Evolutionary conservation across 805 yeast genomes (phyloP).

Genomic region (Hagleromyces aurorensis): DNA sequence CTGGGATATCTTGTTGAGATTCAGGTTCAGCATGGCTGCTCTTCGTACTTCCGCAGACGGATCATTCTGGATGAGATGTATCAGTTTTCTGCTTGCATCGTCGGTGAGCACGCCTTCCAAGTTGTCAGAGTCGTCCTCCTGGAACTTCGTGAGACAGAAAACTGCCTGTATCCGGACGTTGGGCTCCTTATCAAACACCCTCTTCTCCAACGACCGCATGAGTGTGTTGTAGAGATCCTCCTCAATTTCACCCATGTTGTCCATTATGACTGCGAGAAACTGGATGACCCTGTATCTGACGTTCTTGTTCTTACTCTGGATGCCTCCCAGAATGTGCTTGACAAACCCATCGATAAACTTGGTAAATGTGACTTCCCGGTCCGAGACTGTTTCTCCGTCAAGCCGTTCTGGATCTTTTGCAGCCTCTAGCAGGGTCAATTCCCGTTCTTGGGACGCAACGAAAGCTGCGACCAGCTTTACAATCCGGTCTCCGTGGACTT

Average conservation of each 20-base stretch:
- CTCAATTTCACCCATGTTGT: slow-evolving; percentile 66
- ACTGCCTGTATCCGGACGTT: slow-evolving; percentile 78
- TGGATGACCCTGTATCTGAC: slow-evolving; percentile 80
- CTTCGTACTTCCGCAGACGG: slow-evolving; percentile 83
- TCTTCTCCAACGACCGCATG: slow-evolving; percentile 48
- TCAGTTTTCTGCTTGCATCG: slow-evolving; percentile 40
- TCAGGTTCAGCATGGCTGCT: slow-evolving; percentile 68
- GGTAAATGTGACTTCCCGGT: slow-evolving; percentile 38
- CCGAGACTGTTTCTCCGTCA: slow-evolving; percentile 28
- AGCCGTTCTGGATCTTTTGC: slow-evolving; percentile 14
- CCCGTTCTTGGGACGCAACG: slow-evolving; percentile 40
- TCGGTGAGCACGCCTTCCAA: slow-evolving; percentile 32
- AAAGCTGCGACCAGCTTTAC: slow-evolving; percentile 59
- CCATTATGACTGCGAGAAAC: slow-evolving; percentile 60
- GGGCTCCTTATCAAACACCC: slow-evolving; percentile 71
- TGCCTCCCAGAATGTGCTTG: slow-evolving; percentile 65
- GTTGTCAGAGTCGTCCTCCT: slow-evolving; percentile 40
- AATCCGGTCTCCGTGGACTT: slow-evolving; percentile 64
- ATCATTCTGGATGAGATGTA: slow-evolving; percentile 61
- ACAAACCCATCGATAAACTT: slow-evolving; percentile 54
- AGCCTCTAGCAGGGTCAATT: slow-evolving; percentile 16
- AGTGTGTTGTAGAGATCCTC: slow-evolving; percentile 60
- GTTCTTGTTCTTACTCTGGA: slow-evolving; percentile 63
- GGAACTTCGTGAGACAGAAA: slow-evolving; percentile 70
- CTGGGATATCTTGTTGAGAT: slow-evolving; percentile 44